Evolutionary conservation across 352 stramenopile species (phyloP).

Genomic region (Phytophthora fragariae): DNA sequence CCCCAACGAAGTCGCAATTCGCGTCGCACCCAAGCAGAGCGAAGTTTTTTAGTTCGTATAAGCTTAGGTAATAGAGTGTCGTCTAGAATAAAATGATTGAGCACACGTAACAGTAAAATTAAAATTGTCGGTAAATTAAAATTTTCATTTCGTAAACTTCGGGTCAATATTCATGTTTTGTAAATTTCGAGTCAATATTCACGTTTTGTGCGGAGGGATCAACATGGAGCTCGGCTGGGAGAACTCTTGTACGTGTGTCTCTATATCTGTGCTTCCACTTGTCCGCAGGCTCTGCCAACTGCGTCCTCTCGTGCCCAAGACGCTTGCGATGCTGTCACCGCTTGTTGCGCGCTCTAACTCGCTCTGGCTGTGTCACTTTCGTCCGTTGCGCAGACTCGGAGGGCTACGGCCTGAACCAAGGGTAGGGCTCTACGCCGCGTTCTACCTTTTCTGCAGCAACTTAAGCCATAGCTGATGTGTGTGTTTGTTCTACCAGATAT

Average conservation of each 20-base stretch:
- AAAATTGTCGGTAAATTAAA: too few relatives aligned
- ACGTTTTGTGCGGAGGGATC: not conserved
- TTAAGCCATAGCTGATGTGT: not conserved
- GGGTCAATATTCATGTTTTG: too few relatives aligned
- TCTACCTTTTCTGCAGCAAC: not conserved
- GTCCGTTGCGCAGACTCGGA: slow-evolving; percentile 41
- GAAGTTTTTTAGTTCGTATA: not conserved
- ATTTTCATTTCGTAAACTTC: too few relatives aligned
- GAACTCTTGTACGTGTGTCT: slow-evolving; percentile 71
- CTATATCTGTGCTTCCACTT: not conserved
- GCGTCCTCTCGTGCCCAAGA: not conserved
- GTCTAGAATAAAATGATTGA: too few relatives aligned
- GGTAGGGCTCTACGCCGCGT: slow-evolving; percentile 22
- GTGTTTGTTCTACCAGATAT: slow-evolving; percentile 52
- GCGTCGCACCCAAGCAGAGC: not conserved
- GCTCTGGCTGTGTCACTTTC: slow-evolving; percentile 10
- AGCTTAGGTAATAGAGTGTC: not conserved
- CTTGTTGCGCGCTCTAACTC: slow-evolving; percentile 18
- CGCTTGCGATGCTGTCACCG: not conserved
- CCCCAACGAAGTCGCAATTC: not conserved
- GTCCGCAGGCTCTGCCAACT: not conserved
- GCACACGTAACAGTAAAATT: too few relatives aligned
- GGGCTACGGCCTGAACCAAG: slow-evolving; percentile 47
- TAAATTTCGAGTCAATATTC: not conserved
- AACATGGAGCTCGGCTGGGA: slow-evolving; percentile 78